phyloP scores from a whole-genome alignment of 768 basidiomycete species.

The Suillus cothurnatus region DNA sequence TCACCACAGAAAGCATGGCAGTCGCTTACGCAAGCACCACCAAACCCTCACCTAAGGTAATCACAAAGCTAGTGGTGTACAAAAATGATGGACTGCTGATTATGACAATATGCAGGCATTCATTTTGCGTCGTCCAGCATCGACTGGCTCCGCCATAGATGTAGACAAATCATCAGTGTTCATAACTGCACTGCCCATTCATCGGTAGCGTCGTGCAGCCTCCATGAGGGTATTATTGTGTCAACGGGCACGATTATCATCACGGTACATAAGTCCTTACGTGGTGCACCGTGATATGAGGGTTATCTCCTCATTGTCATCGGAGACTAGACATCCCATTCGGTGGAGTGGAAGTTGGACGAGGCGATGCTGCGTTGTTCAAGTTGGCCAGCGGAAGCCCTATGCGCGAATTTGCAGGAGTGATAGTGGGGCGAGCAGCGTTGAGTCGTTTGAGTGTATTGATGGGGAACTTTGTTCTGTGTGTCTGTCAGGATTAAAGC shows the following conservation, averaged over 20 bases:
- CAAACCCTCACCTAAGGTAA: slow-evolving; percentile 60
- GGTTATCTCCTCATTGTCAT: slow-evolving; percentile 8
- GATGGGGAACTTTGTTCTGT: slow-evolving; percentile 92
- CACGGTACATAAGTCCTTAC: neutral
- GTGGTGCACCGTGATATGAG: neutral
- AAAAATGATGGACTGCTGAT: slow-evolving; percentile 2
- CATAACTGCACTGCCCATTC: slow-evolving; percentile 55
- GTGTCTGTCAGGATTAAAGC: slow-evolving; percentile 2
- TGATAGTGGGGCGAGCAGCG: slow-evolving; percentile 51
- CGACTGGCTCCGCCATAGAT: slow-evolving; percentile 6
- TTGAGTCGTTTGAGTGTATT: slow-evolving; percentile 86
- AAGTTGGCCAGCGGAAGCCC: slow-evolving; percentile 37
- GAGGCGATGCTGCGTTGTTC: slow-evolving; percentile 32
- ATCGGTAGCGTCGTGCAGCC: slow-evolving; percentile 12
- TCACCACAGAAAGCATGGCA: slow-evolving; percentile 84
- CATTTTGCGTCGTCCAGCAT: slow-evolving; percentile 34
- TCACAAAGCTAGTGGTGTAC: slow-evolving; percentile 8
- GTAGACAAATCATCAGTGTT: slow-evolving; percentile 45
- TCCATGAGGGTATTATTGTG: neutral
- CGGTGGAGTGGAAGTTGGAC: slow-evolving; percentile 21
- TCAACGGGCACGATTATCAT: neutral
- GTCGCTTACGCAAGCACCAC: slow-evolving; percentile 65
- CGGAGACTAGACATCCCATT: slow-evolving; percentile 19
- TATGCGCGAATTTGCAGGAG: slow-evolving; percentile 29
- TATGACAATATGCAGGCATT: slow-evolving; percentile 30